Percentiles rank a stretch among this genome's conserved stretches.
These are phyloP conservation scores for Neofusicoccum cordaticola DNA, from an alignment of 2,329 filamentous ascomycete species.

Conservation along the genomic window DNA sequence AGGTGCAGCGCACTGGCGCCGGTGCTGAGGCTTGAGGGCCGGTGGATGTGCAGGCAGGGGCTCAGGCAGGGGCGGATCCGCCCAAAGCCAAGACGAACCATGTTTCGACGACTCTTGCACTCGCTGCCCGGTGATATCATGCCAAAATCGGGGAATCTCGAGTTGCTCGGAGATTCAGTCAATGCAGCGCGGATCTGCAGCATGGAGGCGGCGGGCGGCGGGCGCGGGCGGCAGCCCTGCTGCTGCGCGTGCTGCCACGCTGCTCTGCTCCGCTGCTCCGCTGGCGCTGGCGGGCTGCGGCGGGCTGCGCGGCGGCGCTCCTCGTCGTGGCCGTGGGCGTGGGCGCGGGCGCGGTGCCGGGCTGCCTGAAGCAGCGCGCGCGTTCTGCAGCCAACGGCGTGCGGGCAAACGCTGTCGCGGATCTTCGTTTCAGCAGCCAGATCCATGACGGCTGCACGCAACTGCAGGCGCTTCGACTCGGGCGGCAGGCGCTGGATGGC, in stretches of 20 bases:
- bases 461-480: background rate
- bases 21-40: constrained; percentile 4
- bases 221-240: no score
- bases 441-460: constrained; percentile 14
- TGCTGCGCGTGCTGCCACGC: no score
- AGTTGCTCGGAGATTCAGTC: constrained; percentile 16
- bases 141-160: constrained; percentile 7
- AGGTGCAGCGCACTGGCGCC: background rate
- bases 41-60: constrained; percentile 13
- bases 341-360: background rate
- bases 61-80: constrained; percentile 7
- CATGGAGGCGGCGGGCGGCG: background rate
- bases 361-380: background rate
- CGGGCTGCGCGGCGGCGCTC: background rate
- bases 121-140: constrained; percentile 13
- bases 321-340: background rate
- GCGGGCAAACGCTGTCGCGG: background rate
- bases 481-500: background rate
- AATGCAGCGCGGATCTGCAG: constrained; percentile 11
- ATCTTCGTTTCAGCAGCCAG: constrained; percentile 10
- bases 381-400: background rate
- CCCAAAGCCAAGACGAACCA: constrained; percentile 13
- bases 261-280: background rate
- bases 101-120: constrained; percentile 9
- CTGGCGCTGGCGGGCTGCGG: background rate